phyloP scores from a whole-genome alignment of 768 basidiomycete genomes.

The Lactarius quietus region DNA sequence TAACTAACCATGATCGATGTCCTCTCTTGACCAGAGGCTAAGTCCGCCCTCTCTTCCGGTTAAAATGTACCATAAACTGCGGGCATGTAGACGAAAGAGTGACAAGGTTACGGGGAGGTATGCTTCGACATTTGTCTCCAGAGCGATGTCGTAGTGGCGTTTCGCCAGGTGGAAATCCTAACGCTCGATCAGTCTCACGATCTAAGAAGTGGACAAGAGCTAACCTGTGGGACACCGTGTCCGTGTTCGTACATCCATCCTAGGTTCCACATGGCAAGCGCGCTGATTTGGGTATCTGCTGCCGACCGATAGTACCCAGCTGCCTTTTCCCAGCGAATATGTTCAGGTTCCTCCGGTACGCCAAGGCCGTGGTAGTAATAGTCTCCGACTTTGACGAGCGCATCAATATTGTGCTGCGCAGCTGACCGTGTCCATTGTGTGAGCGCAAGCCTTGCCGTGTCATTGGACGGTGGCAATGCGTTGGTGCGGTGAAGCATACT shows the following conservation, averaged over 20 bases:
- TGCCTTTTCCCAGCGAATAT: slow-evolving; percentile 77
- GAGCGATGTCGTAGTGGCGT: slow-evolving; percentile 86
- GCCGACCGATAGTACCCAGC: slow-evolving; percentile 94
- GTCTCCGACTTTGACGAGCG: slow-evolving; percentile 96
- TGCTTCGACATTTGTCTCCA: slow-evolving; percentile 85
- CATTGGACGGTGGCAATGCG: slow-evolving; percentile 71
- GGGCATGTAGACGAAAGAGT: slow-evolving; percentile 73
- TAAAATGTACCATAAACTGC: slow-evolving; percentile 77
- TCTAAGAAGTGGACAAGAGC: slow-evolving; percentile 15
- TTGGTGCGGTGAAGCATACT: slow-evolving; percentile 64
- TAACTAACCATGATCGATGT: slow-evolving; percentile 45
- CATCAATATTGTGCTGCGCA: slow-evolving; percentile 91
- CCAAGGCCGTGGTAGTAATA: slow-evolving; percentile 93
- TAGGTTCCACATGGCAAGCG: slow-evolving; percentile 96
- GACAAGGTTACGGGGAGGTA: slow-evolving; percentile 85
- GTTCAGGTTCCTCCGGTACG: slow-evolving; percentile 62
- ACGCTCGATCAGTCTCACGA: neutral
- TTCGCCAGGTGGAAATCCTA: slow-evolving; percentile 97
- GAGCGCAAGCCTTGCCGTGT: slow-evolving; percentile 78
- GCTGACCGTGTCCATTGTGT: slow-evolving; percentile 96
- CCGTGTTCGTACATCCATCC: slow-evolving; percentile 99
- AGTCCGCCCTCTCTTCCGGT: slow-evolving; percentile 60
- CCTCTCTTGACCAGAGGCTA: slow-evolving; percentile 55
- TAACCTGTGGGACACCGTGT: slow-evolving; percentile 81
- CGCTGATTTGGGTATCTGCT: slow-evolving; percentile 87